phyloP scores from a whole-genome alignment of 805 yeast genomes.

The Brettanomyces anomalus region DNA sequence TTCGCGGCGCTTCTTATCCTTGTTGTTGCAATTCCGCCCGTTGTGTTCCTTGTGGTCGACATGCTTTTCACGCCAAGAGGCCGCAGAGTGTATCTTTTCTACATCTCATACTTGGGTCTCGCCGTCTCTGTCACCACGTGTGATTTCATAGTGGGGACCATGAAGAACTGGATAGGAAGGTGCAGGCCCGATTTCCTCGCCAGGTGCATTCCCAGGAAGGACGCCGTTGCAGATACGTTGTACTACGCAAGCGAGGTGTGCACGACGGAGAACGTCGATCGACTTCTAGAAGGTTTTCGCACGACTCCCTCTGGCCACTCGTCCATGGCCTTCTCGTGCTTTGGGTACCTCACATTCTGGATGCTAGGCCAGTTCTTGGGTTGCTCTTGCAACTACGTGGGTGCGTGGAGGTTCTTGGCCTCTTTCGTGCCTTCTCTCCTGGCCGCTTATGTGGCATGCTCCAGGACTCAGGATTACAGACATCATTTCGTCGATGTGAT shows the following conservation, averaged over 20 bases:
- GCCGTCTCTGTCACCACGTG: conserved; percentile 50
- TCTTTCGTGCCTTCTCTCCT: conserved; percentile 49
- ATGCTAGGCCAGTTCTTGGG: conserved; percentile 51
- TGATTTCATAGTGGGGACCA: conserved; percentile 55
- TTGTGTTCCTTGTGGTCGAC: conserved; percentile 25
- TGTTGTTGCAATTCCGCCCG: conserved; percentile 42
- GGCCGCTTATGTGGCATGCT: conserved; percentile 71
- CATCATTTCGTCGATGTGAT: conserved; percentile 86
- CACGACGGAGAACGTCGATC: conserved; percentile 36
- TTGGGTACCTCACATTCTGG: conserved; percentile 58
- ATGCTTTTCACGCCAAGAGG: conserved; percentile 35
- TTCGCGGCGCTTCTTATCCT: conserved; percentile 43
- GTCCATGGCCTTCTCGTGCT: conserved; percentile 58
- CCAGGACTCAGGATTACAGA: conserved; percentile 86
- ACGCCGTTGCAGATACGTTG: conserved; percentile 45
- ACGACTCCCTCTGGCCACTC: conserved; percentile 83
- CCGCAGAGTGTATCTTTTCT: conserved; percentile 52
- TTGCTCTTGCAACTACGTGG: conserved; percentile 25
- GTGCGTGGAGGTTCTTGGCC: conserved; percentile 55
- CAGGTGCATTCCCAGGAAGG: conserved; percentile 63
- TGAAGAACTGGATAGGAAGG: conserved; percentile 82
- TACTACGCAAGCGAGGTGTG: conserved; percentile 60
- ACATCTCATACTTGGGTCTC: conserved; percentile 60
- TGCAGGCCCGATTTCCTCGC: conserved; percentile 89
- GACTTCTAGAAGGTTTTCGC: conserved; percentile 62